Evolutionary conservation across 2,329 filamentous ascomycete genomes (phyloP), one percentile per base, ranked within the genome.

Genomic region (Trichoderma citrinoviride): DNA sequence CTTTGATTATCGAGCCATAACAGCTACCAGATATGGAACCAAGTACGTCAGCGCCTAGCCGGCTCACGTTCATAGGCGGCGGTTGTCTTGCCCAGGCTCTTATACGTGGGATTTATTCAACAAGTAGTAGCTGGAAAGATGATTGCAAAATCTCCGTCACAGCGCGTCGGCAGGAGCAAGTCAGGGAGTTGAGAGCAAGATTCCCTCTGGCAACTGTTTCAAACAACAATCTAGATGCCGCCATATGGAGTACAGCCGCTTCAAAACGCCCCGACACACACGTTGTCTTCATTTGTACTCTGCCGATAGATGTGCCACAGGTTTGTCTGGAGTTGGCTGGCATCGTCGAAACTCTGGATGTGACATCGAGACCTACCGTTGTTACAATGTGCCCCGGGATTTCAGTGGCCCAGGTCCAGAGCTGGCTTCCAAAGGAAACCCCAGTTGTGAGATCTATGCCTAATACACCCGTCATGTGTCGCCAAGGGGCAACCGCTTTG

Each of bases 311-410:
- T 49, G 57, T 61, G 46, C 57, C 57, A 23, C 29, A 49, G 27
- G 44, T 61, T 33, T 61, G 57, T 27, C 27, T 41, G 19, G 57
- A 61, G 33, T 49, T 61, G 43, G 46, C 46, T 14, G 4, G 14
- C 46, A 49, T 52, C 46, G 43, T 61, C 27, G 19, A 52, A n/a
- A 52, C 25, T 41, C 21, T 52, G 5, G 57, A 52, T 41, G 44
- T 47, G 41, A 25, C 44, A 49, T n/a, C 33, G n/a, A 44, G 57
- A 4, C 57, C 57, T 40, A 61, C 44, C 40, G 33, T 61, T n/a
- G 57, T 61, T 52, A 61, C 57, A 40, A 61, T 61, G 57, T 61
- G 57, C 40, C 57, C 57, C 41, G 57, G 57, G 5, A 61, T 61
- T 25, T 52, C 46, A 49, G 57, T 61, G 41, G 43, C 57, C 15